These are phyloP conservation scores for Exobasidium cylindrosporum DNA, from an alignment of 1,284 basidiomycete genomes.

Conservation along the genomic window DNA sequence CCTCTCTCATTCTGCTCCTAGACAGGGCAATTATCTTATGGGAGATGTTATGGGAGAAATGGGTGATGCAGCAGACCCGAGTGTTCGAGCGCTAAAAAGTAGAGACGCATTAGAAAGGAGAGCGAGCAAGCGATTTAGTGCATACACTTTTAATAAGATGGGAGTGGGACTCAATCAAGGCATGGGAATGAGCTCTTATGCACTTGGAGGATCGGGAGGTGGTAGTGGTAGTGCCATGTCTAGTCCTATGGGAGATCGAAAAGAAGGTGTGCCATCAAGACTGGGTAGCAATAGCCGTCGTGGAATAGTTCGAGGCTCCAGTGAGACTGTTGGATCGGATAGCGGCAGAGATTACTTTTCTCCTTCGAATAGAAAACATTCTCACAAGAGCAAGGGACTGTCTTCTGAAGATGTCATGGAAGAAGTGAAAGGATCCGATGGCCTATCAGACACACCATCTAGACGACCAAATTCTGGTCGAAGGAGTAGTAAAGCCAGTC, in stretches of 20 bases:
- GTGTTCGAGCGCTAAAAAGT: constrained; percentile 81
- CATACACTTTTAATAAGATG: constrained; percentile 94
- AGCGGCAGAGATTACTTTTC: background rate
- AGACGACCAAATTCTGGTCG: background rate
- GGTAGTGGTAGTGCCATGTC: constrained; percentile 1
- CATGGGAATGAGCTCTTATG: constrained; percentile 24
- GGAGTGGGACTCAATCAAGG: constrained; percentile 57
- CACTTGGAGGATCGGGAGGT: constrained; percentile 18
- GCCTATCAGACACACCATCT: background rate
- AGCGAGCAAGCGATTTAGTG: constrained; percentile 93
- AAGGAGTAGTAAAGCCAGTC: background rate
- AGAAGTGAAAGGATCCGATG: constrained; percentile 1
- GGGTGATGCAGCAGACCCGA: constrained; percentile 68
- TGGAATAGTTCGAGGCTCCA: background rate
- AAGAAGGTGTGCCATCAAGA: background rate
- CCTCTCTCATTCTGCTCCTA: background rate
- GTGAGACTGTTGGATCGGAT: background rate
- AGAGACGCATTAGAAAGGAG: constrained; percentile 82
- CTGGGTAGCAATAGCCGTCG: background rate
- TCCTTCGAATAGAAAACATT: background rate
- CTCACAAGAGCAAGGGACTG: background rate
- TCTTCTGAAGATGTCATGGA: constrained; percentile 3
- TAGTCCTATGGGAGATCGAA: background rate
- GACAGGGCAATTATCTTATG: background rate
- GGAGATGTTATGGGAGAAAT: background rate